These are phyloP conservation scores for Cydonia oblonga DNA, from an alignment of 331 rosid genomes.

Conservation along the genomic window DNA sequence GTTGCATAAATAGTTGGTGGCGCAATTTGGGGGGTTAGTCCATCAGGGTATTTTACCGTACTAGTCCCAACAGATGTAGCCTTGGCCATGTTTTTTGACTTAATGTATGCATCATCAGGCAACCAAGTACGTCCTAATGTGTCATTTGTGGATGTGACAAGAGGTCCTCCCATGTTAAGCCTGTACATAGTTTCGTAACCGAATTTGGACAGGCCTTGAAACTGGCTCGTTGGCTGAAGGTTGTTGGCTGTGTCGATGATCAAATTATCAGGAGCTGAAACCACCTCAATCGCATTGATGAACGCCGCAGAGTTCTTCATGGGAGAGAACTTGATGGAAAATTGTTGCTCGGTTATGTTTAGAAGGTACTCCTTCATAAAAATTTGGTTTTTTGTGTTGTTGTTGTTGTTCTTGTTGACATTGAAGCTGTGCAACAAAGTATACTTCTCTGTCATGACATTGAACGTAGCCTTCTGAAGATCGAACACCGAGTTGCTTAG, in stretches of 20 bases:
- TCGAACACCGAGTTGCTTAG: slow-evolving; percentile 7
- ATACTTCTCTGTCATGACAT: slow-evolving; percentile 19
- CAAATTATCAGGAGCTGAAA: slow-evolving; percentile 25
- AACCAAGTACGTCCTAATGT: slow-evolving; percentile 22
- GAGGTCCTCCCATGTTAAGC: slow-evolving; percentile 29
- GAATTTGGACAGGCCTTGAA: slow-evolving; percentile 5
- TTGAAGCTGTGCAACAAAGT: slow-evolving; percentile 23
- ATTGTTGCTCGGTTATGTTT: slow-evolving; percentile 17
- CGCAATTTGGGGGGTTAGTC: slow-evolving; percentile 5
- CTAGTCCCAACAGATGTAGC: not conserved
- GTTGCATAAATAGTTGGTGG: slow-evolving; percentile 25
- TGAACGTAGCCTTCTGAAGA: slow-evolving; percentile 19
- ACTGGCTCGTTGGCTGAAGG: slow-evolving; percentile 10
- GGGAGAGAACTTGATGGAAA: slow-evolving; percentile 24
- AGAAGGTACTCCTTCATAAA: slow-evolving; percentile 20
- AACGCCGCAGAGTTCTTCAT: slow-evolving; percentile 23
- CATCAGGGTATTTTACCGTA: slow-evolving; percentile 12
- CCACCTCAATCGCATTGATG: slow-evolving; percentile 28
- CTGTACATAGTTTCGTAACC: slow-evolving; percentile 14
- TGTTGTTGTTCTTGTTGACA: not conserved
- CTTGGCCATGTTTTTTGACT: slow-evolving; percentile 11
- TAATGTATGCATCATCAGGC: slow-evolving; percentile 9
- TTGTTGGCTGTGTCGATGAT: slow-evolving; percentile 6
- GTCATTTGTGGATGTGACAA: slow-evolving; percentile 16
- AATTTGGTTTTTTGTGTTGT: not conserved